phyloP scores from a whole-genome alignment of 495 filamentous ascomycete species.

The Aspergillus ellipticus region DNA sequence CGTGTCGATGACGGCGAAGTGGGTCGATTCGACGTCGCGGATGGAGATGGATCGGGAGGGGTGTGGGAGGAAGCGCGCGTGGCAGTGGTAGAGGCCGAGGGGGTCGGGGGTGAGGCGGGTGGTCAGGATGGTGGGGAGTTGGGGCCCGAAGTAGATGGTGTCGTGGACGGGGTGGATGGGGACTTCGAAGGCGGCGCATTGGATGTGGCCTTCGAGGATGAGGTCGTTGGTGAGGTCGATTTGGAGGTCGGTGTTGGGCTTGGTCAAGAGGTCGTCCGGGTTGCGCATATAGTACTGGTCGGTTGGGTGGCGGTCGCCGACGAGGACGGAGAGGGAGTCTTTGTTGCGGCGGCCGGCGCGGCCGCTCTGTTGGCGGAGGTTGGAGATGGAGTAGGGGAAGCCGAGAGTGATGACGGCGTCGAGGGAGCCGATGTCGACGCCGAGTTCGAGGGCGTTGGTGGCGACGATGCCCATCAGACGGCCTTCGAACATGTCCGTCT shows the following conservation, averaged over 20 bases:
- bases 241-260: slow-evolving; percentile 82
- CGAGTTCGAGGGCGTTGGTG: slow-evolving; percentile 88
- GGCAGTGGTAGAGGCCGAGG: slow-evolving; percentile 82
- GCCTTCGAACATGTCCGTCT: slow-evolving; percentile 96
- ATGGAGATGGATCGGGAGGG: slow-evolving; percentile 84
- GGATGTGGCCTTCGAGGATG: slow-evolving; percentile 87
- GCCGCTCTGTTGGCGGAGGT: slow-evolving; percentile 91
- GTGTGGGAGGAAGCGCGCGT: slow-evolving; percentile 79
- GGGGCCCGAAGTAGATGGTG: slow-evolving; percentile 71
- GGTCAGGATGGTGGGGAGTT: slow-evolving; percentile 66
- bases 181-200: slow-evolving; percentile 95
- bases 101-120: slow-evolving; percentile 72
- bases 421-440: slow-evolving; percentile 91
- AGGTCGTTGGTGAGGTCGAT: slow-evolving; percentile 90
- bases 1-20: slow-evolving; percentile 90
- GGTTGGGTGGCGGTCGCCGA: slow-evolving; percentile 88
- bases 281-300: slow-evolving; percentile 98
- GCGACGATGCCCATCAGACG: slow-evolving; percentile 91
- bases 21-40: slow-evolving; percentile 87
- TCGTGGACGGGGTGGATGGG: slow-evolving; percentile 79
- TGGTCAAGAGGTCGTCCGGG: slow-evolving; percentile 92
- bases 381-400: slow-evolving; percentile 93
- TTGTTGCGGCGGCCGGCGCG: slow-evolving; percentile 90
- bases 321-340: slow-evolving; percentile 84
- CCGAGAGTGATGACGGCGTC: slow-evolving; percentile 93